Evolutionary conservation across 2,329 filamentous ascomycete genomes (phyloP), one percentile per base, ranked within the genome.

Genomic region (Ophiognomonia clavigignenti-juglandacearum): DNA sequence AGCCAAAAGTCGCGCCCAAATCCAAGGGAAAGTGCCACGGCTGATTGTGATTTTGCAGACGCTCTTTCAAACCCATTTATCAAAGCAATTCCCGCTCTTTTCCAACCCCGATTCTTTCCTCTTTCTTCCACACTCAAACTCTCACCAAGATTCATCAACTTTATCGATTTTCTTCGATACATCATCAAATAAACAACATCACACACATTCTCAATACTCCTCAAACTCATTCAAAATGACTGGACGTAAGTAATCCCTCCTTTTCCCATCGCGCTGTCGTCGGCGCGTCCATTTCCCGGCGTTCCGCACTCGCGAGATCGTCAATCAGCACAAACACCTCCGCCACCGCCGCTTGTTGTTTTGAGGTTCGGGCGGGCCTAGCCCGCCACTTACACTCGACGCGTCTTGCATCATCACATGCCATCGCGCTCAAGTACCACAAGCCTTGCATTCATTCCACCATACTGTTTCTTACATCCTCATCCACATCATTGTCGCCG

Each of bases 151-250:
- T 26, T 10, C 24, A 26, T 26, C 24, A 26, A 26, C 24, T 26
- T 26, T 56, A 59, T 58, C 54, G 55, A 62, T 63, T 34, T 54
- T 56, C 56, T 10, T 26, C 24, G 24, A 26, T 26, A 26, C 24
- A 6, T 26, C 24, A 62, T 56, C 60, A 55, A 54, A 43, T 32
- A 45, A 48, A 48, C 47, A 39, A 31, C 35, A 39, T 38, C 24
- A 13, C 26, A 31, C 24, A 39, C 43, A 51, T 53, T 56, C 58
- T 57, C 52, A 50, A 54, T 53, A 53, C 10, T 59, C 59, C 61
- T 67, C 74, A 78, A 83, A 53, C n/a, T 59, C 59, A 61, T 67
- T 74, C 78, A 83, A 70, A 53, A 85, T 85, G 81, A 84, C 81
- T 82, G 81, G 81, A 56, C 56, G 56, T 61, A 53, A 58, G 55